Base-by-base conservation (phyloP, 2,329 filamentous ascomycete genomes). In the Aspergillus hiratsukae region DNA sequence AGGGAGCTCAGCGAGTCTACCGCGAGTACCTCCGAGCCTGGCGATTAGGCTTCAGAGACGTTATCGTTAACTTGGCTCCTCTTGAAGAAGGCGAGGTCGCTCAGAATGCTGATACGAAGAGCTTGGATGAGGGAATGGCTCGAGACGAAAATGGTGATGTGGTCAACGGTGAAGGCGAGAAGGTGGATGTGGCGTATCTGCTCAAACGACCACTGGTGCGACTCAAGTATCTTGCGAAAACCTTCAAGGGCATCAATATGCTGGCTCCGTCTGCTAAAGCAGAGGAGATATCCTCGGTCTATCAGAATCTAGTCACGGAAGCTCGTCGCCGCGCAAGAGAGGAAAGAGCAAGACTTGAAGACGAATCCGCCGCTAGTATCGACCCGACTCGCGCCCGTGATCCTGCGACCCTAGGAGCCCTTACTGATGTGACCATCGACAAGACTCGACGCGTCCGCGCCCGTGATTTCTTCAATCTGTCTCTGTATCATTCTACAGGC, bases 171-270 rank as follows among this genome's bases (percentile, higher is more conserved):
- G 83, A 93, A 60, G 94, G 93, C 11, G 91, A 97, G 71, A 86
- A 91, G 52, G 91, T 97, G 8, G 94, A 97, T 70, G 94, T 99
- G 49, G 92, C 92, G 7, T 95, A 94, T 73, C 80, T 99, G 48
- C 80, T 99, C 52, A 97, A 96, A 75, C 81, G 93, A 53, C 94
- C 94, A 0, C 76, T 99, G 45, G 86, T 96, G 23, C 85, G 94
- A 49, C 79, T 97, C 58, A 97, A 96, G 72, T 90, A 92, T 72
- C 84, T 99, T 59, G 81, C 87, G 46, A 96, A 92, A 72, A 87
- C 90, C 40, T 85, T 96, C 66, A 90, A 88, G 78, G 88, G 75
- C 0, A 76, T 80, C 56, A 76, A 74, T 55, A 69, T 72, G 52
- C 62, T 77, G 14, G 64, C 74, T 19, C 74, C 77, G 45, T 77